Evolutionary conservation across 495 filamentous ascomycete genomes (phyloP).

Genomic region (Cenococcum geophilum): DNA sequence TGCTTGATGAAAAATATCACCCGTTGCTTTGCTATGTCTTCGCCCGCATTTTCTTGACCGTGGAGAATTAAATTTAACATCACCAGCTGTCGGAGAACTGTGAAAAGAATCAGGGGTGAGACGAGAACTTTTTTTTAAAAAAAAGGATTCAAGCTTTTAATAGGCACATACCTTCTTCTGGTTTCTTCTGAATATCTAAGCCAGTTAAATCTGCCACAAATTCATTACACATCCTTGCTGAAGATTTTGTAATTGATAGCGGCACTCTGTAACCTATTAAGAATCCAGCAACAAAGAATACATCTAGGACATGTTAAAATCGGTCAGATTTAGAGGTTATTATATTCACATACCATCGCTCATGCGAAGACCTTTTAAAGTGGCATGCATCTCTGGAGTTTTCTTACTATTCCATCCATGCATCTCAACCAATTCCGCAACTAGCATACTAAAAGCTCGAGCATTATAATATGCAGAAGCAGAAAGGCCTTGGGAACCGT

Average conservation of each 20-base stretch:
- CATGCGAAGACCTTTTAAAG: slow-evolving; percentile 14
- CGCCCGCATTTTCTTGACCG: slow-evolving; percentile 45
- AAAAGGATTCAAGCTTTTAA: too few relatives aligned
- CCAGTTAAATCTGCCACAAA: slow-evolving; percentile 55
- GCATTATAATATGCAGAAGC: slow-evolving; percentile 32
- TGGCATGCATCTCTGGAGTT: slow-evolving; percentile 11
- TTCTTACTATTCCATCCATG: slow-evolving; percentile 21
- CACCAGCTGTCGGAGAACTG: slow-evolving; percentile 49
- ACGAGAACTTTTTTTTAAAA: neutral
- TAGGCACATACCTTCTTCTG: slow-evolving; percentile 38
- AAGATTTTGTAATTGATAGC: slow-evolving; percentile 35
- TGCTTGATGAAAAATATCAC: slow-evolving; percentile 78
- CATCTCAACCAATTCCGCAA: slow-evolving; percentile 30
- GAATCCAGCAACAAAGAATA: slow-evolving; percentile 47
- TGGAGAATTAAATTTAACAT: slow-evolving; percentile 55
- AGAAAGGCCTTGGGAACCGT: slow-evolving; percentile 16
- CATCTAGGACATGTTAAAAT: slow-evolving; percentile 33
- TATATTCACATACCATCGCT: slow-evolving; percentile 14
- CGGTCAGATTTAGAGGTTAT: neutral
- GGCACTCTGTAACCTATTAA: slow-evolving; percentile 49
- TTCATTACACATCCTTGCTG: slow-evolving; percentile 51
- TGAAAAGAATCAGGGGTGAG: slow-evolving; percentile 10
- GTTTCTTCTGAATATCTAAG: slow-evolving; percentile 37
- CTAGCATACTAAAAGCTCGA: slow-evolving; percentile 30
- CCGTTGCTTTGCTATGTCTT: slow-evolving; percentile 66